Evolutionary conservation across 495 filamentous ascomycete species (phyloP).

Genomic region (Usnea hakonensis): DNA sequence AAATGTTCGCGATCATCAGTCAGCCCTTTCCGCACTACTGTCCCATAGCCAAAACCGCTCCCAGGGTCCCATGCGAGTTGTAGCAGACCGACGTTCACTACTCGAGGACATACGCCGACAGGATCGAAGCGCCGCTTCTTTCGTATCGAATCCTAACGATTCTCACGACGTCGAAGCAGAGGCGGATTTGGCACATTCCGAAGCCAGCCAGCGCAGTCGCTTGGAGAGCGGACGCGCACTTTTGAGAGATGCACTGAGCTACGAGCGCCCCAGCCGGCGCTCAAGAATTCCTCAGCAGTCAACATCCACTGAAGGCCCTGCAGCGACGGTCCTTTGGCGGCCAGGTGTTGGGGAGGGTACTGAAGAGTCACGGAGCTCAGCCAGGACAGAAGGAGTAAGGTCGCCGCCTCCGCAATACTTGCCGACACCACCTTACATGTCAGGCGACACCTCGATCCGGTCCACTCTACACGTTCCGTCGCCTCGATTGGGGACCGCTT

Average conservation of each 20-base stretch:
- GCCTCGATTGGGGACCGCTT: slow-evolving; percentile 23
- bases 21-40: slow-evolving; percentile 10
- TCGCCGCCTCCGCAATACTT: slow-evolving; percentile 19
- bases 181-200: slow-evolving; percentile 23
- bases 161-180: slow-evolving; percentile 41
- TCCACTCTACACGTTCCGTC: slow-evolving; percentile 21
- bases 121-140: slow-evolving; percentile 1
- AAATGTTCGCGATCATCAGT: slow-evolving; percentile 16
- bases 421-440: slow-evolving; percentile 27
- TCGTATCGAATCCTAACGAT: slow-evolving; percentile 27
- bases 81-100: slow-evolving; percentile 17
- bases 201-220: slow-evolving; percentile 33
- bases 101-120: slow-evolving; percentile 17
- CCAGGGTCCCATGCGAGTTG: slow-evolving; percentile 10
- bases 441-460: slow-evolving; percentile 26
- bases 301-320: background rate
- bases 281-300: slow-evolving; percentile 28
- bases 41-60: slow-evolving; percentile 11
- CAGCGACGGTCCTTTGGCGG: background rate
- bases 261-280: slow-evolving; percentile 28
- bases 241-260: slow-evolving; percentile 30
- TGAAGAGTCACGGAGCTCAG: background rate
- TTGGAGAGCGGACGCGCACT: slow-evolving; percentile 25
- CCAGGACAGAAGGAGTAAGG: background rate
- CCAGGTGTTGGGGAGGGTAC: background rate